A percentile compares a stretch with the other conserved stretches of the same genome.
phyloP scores from a whole-genome alignment of 805 yeast genomes.

The Cyberlindnera meyerae region DNA sequence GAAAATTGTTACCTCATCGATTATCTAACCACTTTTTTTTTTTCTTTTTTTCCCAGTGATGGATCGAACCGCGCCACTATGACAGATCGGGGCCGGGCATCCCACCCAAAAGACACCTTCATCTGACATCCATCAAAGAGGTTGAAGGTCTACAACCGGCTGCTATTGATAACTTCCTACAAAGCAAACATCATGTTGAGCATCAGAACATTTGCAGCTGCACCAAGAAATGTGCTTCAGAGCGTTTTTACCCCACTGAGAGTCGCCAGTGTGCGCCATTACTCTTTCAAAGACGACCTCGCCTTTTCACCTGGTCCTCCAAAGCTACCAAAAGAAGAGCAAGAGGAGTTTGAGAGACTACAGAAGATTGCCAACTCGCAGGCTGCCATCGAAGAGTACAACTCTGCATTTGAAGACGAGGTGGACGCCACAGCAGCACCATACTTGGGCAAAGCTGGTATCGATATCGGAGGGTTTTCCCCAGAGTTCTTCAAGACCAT shows the following conservation, averaged over 20 bases:
- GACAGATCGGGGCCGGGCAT: too few relatives aligned
- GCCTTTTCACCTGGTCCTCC: constrained; percentile 49
- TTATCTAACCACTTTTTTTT: too few relatives aligned
- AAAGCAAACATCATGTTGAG: too few relatives aligned
- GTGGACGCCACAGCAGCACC: constrained; percentile 31
- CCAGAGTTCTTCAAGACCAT: constrained; percentile 71
- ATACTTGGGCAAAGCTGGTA: constrained; percentile 42
- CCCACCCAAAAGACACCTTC: too few relatives aligned
- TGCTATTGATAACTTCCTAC: too few relatives aligned
- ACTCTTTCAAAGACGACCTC: constrained; percentile 21
- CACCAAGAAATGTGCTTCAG: too few relatives aligned
- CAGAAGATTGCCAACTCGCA: constrained; percentile 78
- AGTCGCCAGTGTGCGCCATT: constrained; percentile 8
- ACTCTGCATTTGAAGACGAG: constrained; percentile 38
- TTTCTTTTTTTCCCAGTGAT: too few relatives aligned
- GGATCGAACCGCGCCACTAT: too few relatives aligned
- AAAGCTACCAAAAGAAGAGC: constrained; percentile 70
- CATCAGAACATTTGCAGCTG: too few relatives aligned
- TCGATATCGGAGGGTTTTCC: constrained; percentile 62
- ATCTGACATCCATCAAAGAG: neutral
- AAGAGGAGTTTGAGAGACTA: constrained; percentile 85
- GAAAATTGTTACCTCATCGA: too few relatives aligned
- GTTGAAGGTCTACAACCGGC: neutral
- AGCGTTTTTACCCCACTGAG: neutral
- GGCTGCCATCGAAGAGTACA: constrained; percentile 71